phyloP scores from a whole-genome alignment of 148 eudicot genomes.

The Fallopia convolvulus region DNA sequence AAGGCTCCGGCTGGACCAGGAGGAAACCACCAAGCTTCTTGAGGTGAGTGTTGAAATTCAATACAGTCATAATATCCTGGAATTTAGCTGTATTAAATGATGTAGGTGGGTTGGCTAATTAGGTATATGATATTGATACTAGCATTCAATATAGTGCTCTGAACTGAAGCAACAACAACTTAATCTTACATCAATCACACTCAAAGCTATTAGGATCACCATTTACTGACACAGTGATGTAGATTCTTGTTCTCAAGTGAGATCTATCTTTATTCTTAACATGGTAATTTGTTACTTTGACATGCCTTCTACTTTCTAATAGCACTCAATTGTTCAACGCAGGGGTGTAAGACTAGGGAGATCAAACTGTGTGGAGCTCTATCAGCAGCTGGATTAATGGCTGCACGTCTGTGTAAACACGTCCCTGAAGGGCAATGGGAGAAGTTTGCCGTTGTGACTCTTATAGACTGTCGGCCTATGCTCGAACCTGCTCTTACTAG shows the following conservation, averaged over 20 bases:
- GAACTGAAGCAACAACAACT: background rate
- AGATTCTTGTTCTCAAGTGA: background rate
- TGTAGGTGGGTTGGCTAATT: background rate
- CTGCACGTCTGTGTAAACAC: slow-evolving; percentile 51
- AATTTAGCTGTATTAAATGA: background rate
- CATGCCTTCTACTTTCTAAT: background rate
- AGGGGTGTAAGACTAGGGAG: slow-evolving; percentile 66
- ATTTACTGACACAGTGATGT: background rate
- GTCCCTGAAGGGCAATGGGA: slow-evolving; percentile 61
- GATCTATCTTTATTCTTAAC: background rate
- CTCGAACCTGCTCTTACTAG: slow-evolving; percentile 70
- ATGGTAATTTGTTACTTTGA: background rate
- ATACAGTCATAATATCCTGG: background rate
- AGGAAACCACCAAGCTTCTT: slow-evolving; percentile 42
- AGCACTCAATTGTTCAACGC: slow-evolving; percentile 3
- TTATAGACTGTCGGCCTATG: slow-evolving; percentile 61
- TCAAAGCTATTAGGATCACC: background rate
- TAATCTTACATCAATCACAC: background rate
- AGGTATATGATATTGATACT: background rate
- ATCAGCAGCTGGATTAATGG: slow-evolving; percentile 76
- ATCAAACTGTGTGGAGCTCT: slow-evolving; percentile 62
- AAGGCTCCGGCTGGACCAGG: slow-evolving; percentile 34
- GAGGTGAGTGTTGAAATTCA: slow-evolving; percentile 17
- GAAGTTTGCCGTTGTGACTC: slow-evolving; percentile 75
- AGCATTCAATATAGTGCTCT: background rate